Conservation (phyloP, 2,329 filamentous ascomycete species). For the Mariannaea sp. region DNA sequence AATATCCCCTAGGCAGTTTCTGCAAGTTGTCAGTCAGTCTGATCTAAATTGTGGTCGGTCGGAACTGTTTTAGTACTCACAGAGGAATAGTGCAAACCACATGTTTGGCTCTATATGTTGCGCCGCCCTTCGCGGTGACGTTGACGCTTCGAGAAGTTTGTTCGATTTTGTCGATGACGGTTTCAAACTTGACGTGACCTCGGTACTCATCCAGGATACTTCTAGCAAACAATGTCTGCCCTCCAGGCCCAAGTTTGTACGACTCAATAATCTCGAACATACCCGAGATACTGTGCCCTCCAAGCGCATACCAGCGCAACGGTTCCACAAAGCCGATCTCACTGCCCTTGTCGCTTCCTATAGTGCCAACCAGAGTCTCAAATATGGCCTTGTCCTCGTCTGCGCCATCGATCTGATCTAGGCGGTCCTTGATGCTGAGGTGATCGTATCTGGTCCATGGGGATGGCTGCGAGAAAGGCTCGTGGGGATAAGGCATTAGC, state of each 20-base stretch:
- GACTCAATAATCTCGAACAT: slow-evolving; percentile 17
- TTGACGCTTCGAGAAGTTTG: neutral
- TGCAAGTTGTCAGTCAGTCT: too few species aligned
- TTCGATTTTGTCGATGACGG: slow-evolving; percentile 1
- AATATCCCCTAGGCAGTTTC: slow-evolving; percentile 4
- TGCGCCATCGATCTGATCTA: slow-evolving; percentile 34
- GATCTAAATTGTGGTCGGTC: too few species aligned
- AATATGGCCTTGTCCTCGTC: slow-evolving; percentile 21
- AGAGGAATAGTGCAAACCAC: slow-evolving; percentile 24
- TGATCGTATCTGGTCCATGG: slow-evolving; percentile 33
- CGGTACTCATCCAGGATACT: slow-evolving; percentile 6
- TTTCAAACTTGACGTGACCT: slow-evolving; percentile 16
- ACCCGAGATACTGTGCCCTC: slow-evolving; percentile 12
- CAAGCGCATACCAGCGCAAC: slow-evolving; percentile 25
- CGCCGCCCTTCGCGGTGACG: slow-evolving; percentile 8
- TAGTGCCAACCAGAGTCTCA: slow-evolving; percentile 17
- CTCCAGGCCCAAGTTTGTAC: slow-evolving; percentile 26
- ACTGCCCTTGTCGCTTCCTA: slow-evolving; percentile 6
- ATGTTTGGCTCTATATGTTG: neutral
- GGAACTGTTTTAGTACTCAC: too few species aligned
- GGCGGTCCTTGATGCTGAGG: slow-evolving; percentile 37
- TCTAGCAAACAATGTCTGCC: slow-evolving; percentile 21
- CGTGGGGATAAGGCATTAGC: slow-evolving; percentile 45
- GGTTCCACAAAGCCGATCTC: slow-evolving; percentile 18
- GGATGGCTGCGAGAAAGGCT: slow-evolving; percentile 35